phyloP scores from a whole-genome alignment of 495 filamentous ascomycete species.

The Tricharina praecox region DNA sequence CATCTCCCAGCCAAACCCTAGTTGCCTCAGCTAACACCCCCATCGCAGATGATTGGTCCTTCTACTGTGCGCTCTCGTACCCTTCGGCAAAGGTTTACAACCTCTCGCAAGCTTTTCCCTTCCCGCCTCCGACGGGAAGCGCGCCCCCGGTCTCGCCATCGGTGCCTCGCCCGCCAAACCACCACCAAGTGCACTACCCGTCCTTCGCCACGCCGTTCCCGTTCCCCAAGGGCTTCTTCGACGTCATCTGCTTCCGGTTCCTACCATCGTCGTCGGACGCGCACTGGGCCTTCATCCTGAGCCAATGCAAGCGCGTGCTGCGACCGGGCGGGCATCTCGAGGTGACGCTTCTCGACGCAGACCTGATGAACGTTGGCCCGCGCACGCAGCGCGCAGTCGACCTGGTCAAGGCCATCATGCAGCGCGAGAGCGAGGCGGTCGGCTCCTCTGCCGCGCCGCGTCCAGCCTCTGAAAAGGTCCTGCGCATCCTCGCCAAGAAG shows the following conservation, averaged over 20 bases:
- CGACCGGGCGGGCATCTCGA: slow-evolving; percentile 82
- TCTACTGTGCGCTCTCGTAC: slow-evolving; percentile 88
- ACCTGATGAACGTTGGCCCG: slow-evolving; percentile 75
- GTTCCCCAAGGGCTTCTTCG: slow-evolving; percentile 74
- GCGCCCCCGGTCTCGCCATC: slow-evolving; percentile 32
- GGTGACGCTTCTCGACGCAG: slow-evolving; percentile 65
- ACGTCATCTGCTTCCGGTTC: slow-evolving; percentile 75
- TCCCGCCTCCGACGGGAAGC: slow-evolving; percentile 19
- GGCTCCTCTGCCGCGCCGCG: slow-evolving; percentile 35
- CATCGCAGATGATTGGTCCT: slow-evolving; percentile 75
- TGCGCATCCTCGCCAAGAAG: slow-evolving; percentile 53
- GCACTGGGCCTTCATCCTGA: slow-evolving; percentile 57
- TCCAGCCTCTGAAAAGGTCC: slow-evolving; percentile 59
- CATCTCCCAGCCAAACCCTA: background rate
- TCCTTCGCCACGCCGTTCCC: slow-evolving; percentile 57
- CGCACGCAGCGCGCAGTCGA: slow-evolving; percentile 59
- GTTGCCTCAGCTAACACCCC: background rate
- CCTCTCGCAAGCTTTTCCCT: slow-evolving; percentile 32
- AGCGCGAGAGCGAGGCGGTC: slow-evolving; percentile 27
- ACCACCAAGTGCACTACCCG: slow-evolving; percentile 63
- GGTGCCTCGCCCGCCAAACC: slow-evolving; percentile 50
- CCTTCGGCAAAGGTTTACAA: slow-evolving; percentile 74
- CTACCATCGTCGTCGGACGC: slow-evolving; percentile 59
- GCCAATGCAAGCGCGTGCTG: slow-evolving; percentile 79
- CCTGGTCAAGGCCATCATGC: slow-evolving; percentile 24